These are phyloP conservation scores for Priceomyces fermenticarens DNA, from an alignment of 805 yeast genomes.

Conservation along the genomic window DNA sequence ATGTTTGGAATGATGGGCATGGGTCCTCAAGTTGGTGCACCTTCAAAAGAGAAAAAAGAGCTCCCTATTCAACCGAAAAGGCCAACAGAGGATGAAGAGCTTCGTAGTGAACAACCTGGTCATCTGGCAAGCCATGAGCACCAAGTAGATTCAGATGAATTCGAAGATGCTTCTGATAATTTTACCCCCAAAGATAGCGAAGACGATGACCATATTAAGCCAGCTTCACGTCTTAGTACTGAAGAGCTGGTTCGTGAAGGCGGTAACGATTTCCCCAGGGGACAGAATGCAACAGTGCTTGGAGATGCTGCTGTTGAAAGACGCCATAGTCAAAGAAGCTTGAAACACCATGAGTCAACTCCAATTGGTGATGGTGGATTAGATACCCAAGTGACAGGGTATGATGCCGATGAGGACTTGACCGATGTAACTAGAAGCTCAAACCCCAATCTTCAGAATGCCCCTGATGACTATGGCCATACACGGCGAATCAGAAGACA, in stretches of 20 bases:
- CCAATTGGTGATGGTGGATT: conserved; percentile 9
- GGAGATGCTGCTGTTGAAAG: background rate
- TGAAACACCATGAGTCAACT: conserved; percentile 10
- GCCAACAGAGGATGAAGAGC: too few relatives aligned
- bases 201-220: conserved; percentile 21
- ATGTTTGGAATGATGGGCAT: conserved; percentile 72
- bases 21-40: conserved; percentile 38
- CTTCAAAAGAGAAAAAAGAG: conserved; percentile 39
- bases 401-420: conserved; percentile 64
- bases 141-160: background rate
- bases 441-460: too few relatives aligned
- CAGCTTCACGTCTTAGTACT: conserved; percentile 10
- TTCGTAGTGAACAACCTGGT: conserved; percentile 21
- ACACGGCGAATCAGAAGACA: too few relatives aligned
- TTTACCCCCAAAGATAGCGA: conserved; percentile 7
- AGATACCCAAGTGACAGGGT: conserved; percentile 49
- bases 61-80: conserved; percentile 13
- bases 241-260: background rate
- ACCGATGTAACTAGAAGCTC: conserved; percentile 22
- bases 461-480: too few relatives aligned
- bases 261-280: background rate
- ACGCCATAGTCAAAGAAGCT: background rate
- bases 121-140: background rate
- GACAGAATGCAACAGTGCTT: background rate
- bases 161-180: background rate